Base-by-base conservation (phyloP, 371 early-diverging fungal species). In the Syncephalastrum contaminatum region DNA sequence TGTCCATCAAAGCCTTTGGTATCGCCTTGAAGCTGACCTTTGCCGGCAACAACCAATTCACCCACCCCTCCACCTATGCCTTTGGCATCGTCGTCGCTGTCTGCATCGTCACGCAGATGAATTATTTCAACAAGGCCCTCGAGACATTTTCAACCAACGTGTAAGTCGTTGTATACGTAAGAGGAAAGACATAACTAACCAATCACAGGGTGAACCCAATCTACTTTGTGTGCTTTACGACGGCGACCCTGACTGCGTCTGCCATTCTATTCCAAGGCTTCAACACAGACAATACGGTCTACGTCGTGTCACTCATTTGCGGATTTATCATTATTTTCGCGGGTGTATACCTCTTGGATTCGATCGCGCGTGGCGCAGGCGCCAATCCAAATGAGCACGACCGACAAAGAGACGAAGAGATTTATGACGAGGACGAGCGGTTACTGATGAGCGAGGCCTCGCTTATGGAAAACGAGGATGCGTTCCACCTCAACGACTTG, bases 41-140 rank as follows among this genome's bases (percentile, higher is more conserved):
- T 75, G 85, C 87, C 15, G 95, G 96, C 47, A 78, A 87, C 60
- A 96, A 96, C 75, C 96, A 96, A 75, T 83, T 96, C 40, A 81
- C 82, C 18, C 86, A 92, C 56, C 80, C 88, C 4, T 91, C 91
- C 30, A 95, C 95, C 4, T 95, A 91, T 52, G 73, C 90, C 10
- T 94, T 95, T 70, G 86, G 86, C 10, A 58, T 89, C n/a, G 80
- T 86, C 20, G 92, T 94, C 20, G 81, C 66, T 4, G 72, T 83
- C 1, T 93, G 91, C 64, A 92, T 94, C 49, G 73, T 93, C 14
- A 86, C 89, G 16, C 95, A 96, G 73, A 89, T 95, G 86, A 95
- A 94, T 69, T 96, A 95, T 70, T 94, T 96, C 56, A 95, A 96
- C 81, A 96, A 95, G 80, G 94, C 96, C 4, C 70, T 96, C 39